Evolutionary conservation across 805 yeast species (phyloP), one percentile per base, ranked within the genome.

Genomic region (Cyberlindnera maritima): DNA sequence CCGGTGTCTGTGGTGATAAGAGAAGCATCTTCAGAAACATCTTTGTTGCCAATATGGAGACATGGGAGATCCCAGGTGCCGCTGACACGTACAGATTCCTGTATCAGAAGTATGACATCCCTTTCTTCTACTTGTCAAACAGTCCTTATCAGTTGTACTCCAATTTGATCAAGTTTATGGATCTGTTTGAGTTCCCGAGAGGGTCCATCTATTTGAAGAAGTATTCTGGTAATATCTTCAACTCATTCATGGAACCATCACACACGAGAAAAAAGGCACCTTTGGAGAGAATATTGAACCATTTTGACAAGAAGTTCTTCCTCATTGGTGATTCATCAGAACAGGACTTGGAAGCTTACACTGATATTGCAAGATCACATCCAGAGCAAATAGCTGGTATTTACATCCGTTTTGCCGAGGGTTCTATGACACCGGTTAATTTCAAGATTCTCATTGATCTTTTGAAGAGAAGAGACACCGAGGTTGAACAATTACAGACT

Each of bases 311-410:
- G 53, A 82, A 78, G 58, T 92, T 94, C 62, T 75, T 94, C 20
- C 69, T 96, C 42, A 76, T 94, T 14, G 99, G 99, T 28, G 99
- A 94, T 63, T 85, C 97, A 2, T 98, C 98, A 2, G 99, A 94
- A 61, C 85, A 84, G 54, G 99, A 94, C 68, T 69, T 92, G 36
- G 99, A 95, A 60, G 96, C 97, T 0, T 94, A 94, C 62, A 74
- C 80, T 6, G 83, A 83, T 23, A 67, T 90, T 29, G 87, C 95
- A 0, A 66, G 70, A 34, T 54, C 62, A 28, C 79, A 69, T 57
- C 96, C 96, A 0, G 67, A 71, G 4, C 84, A 80, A 51, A 72
- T 94, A 0, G 53, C 76, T 19, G 95, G 85, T 1, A 88, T 94
- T 4, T 91, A 80, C 61, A 86, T 94, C 31, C 70, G 98, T 36